Evolutionary conservation across 1,139 yeast genomes (phyloP).

Genomic region (Saccharomyces hybrid): DNA sequence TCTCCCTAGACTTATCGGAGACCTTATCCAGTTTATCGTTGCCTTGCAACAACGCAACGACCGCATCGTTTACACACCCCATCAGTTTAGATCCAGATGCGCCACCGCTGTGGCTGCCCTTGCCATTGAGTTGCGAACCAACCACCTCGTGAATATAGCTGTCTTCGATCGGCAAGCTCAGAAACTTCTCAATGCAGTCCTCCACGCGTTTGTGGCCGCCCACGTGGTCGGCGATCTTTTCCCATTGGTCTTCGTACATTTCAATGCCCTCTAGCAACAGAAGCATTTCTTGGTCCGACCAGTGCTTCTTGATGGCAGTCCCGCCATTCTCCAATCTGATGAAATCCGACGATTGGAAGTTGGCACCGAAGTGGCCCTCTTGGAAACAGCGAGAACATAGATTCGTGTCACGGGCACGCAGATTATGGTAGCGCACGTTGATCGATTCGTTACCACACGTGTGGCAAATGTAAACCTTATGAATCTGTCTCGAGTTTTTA

Average conservation of each 20-base stretch:
- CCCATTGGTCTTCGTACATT: constrained; percentile 84
- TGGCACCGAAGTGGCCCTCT: constrained; percentile 88
- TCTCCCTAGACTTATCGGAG: constrained; percentile 22
- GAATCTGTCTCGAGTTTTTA: constrained; percentile 36
- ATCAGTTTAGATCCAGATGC: background rate
- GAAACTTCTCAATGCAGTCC: constrained; percentile 78
- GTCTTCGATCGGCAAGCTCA: constrained; percentile 58
- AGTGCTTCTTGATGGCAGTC: constrained; percentile 36
- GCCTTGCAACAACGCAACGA: constrained; percentile 23
- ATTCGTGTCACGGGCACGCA: constrained; percentile 72
- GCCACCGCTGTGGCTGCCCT: background rate
- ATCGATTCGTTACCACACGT: constrained; percentile 89
- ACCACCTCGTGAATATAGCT: background rate
- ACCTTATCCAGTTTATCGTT: constrained; percentile 21
- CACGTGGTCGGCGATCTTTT: constrained; percentile 77
- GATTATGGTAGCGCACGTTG: constrained; percentile 77
- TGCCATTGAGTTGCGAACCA: background rate
- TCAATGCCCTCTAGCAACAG: constrained; percentile 85
- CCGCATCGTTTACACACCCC: constrained; percentile 11
- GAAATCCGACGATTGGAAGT: constrained; percentile 81
- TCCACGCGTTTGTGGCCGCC: constrained; percentile 81
- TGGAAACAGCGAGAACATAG: constrained; percentile 72
- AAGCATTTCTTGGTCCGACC: constrained; percentile 87
- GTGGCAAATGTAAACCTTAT: constrained; percentile 71
- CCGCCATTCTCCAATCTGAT: constrained; percentile 54